Conservation (phyloP, 352 stramenopile species). For the Phytopythium mirpurense region DNA sequence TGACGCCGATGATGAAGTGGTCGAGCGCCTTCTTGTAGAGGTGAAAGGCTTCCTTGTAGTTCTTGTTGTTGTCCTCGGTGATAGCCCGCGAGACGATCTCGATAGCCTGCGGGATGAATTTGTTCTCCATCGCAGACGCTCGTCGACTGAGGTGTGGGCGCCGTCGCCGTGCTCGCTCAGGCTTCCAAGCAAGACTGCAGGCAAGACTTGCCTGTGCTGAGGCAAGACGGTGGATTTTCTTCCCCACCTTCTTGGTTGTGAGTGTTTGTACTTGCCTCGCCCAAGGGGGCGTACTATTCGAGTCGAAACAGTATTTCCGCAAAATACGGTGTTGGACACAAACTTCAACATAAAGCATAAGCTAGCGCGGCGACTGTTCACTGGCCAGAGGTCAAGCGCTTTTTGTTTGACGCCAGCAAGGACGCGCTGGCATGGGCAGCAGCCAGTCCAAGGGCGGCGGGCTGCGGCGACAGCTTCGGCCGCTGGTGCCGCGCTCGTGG, state of each 20-base stretch:
- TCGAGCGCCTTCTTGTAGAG: slow-evolving; percentile 89
- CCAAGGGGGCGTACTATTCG: too few species aligned
- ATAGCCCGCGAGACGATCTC: slow-evolving; percentile 86
- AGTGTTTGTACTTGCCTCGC: too few species aligned
- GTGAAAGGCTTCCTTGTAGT: slow-evolving; percentile 83
- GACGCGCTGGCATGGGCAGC: slow-evolving; percentile 33
- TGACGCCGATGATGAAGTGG: slow-evolving; percentile 88
- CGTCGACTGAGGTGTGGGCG: background rate
- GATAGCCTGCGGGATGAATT: slow-evolving; percentile 89
- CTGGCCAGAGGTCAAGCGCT: too few species aligned
- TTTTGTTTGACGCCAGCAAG: too few species aligned
- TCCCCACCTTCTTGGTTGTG: too few species aligned
- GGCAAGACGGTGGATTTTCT: too few species aligned
- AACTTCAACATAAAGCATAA: slow-evolving; percentile 15
- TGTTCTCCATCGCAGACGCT: slow-evolving; percentile 71
- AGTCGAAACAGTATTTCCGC: too few species aligned
- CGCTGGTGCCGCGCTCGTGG: slow-evolving; percentile 46
- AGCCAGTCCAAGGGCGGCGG: slow-evolving; percentile 43
- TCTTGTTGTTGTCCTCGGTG: slow-evolving; percentile 86
- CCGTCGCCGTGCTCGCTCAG: too few species aligned
- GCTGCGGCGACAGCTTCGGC: slow-evolving; percentile 29
- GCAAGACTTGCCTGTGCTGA: too few species aligned
- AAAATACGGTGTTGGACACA: background rate
- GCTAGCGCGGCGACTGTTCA: background rate
- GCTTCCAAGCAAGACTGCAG: too few species aligned